A percentile compares a stretch with the other conserved stretches of the same genome.
Conservation (phyloP, 192 early-diverging fungal genomes). For the Linnemannia schmuckeri region DNA sequence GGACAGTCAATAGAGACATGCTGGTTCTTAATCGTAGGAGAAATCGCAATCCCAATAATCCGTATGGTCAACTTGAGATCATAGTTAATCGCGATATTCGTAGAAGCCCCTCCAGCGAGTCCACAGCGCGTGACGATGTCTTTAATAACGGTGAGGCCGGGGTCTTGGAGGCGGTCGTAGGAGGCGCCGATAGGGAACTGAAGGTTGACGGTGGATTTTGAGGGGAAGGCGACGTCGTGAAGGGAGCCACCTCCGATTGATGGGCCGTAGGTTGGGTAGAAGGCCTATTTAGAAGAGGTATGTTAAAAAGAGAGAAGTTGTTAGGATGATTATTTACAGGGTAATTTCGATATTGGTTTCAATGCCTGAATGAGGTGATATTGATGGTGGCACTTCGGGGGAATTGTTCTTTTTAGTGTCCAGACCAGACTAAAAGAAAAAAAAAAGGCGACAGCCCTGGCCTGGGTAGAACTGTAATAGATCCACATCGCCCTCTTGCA, state of each 20-base stretch:
- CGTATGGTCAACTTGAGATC: constrained; percentile 61
- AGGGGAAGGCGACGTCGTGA: constrained; percentile 53
- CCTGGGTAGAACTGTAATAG: background rate
- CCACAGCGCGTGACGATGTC: constrained; percentile 62
- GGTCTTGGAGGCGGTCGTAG: constrained; percentile 46
- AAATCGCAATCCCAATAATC: constrained; percentile 60
- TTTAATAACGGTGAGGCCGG: constrained; percentile 41
- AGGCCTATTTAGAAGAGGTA: constrained; percentile 55
- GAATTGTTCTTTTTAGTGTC: background rate
- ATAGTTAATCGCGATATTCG: constrained; percentile 59
- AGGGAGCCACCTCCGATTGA: constrained; percentile 63
- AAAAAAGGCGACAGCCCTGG: background rate
- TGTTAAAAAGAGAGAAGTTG: background rate
- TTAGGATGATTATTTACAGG: background rate
- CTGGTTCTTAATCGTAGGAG: constrained; percentile 56
- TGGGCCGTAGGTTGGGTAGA: constrained; percentile 58
- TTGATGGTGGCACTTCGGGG: too few species aligned
- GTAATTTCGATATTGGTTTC: background rate
- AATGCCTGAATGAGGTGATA: background rate
- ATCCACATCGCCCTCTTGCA: background rate
- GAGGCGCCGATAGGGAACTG: constrained; percentile 60
- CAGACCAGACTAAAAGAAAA: background rate
- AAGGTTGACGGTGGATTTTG: constrained; percentile 48
- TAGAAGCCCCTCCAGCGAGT: constrained; percentile 18
- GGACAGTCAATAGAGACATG: constrained; percentile 58